Evolutionary conservation across 2,329 filamentous ascomycete species (phyloP).

Genomic region (Zymoseptoria crescenta): DNA sequence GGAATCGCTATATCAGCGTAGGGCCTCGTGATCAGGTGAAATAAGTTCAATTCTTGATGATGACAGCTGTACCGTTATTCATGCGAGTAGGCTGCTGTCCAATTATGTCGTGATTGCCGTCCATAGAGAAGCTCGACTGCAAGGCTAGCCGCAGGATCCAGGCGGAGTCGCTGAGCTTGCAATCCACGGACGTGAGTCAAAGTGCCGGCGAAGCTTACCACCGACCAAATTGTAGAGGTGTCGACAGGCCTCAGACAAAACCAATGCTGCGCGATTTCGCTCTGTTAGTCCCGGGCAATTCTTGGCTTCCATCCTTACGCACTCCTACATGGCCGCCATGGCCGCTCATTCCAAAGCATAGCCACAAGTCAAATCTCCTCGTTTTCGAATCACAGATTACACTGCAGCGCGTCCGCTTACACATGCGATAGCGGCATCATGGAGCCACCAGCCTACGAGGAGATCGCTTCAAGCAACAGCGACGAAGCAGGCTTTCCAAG

Average conservation of each 20-base stretch:
- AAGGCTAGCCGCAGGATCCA: not conserved
- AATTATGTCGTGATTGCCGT: not conserved
- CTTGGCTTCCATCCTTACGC: not conserved
- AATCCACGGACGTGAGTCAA: not conserved
- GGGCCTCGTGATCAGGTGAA: not conserved
- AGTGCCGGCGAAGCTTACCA: not conserved
- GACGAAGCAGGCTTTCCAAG: slow-evolving; percentile 3
- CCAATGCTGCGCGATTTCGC: not conserved
- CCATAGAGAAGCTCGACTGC: too few relatives aligned
- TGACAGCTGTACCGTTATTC: not conserved
- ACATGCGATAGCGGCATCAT: slow-evolving; percentile 6
- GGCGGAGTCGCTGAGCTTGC: not conserved
- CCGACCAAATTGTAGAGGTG: not conserved
- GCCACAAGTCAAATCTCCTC: not conserved
- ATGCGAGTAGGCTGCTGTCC: not conserved
- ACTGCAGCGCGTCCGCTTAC: not conserved
- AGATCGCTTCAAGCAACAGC: slow-evolving; percentile 8
- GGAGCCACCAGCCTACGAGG: slow-evolving; percentile 27
- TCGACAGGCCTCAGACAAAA: not conserved
- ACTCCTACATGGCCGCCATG: not conserved
- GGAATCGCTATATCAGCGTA: not conserved
- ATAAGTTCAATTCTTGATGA: not conserved
- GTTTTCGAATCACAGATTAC: not conserved
- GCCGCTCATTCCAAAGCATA: not conserved
- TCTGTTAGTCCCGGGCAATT: not conserved